phyloP scores from a whole-genome alignment of 225 moss, liverwort and hornwort genomes.

The Lunularia cruciata region DNA sequence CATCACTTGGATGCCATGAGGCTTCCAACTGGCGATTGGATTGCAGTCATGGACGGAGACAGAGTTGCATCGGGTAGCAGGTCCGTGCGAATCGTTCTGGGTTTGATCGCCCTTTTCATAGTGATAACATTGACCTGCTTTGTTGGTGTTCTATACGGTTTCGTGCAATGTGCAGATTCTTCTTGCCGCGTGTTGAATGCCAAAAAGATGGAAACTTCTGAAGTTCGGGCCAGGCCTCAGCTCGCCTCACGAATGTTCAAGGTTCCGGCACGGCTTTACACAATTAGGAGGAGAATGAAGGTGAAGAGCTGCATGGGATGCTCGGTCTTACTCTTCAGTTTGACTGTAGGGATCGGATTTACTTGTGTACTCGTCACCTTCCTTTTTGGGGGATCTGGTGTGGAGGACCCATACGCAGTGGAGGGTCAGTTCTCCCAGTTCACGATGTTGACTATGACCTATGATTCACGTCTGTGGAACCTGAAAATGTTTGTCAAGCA shows the following conservation, averaged over 20 bases:
- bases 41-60: slow-evolving; percentile 93
- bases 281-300: slow-evolving; percentile 30
- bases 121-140: slow-evolving; percentile 45
- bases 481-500: slow-evolving; percentile 88
- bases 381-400: slow-evolving; percentile 81
- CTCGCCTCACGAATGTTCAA: slow-evolving; percentile 54
- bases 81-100: slow-evolving; percentile 46
- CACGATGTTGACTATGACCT: slow-evolving; percentile 92
- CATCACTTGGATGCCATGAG: slow-evolving; percentile 81
- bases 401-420: slow-evolving; percentile 71
- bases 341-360: slow-evolving; percentile 43
- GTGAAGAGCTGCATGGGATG: slow-evolving; percentile 46
- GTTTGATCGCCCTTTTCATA: slow-evolving; percentile 48
- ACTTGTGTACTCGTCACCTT: slow-evolving; percentile 64
- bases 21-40: slow-evolving; percentile 82
- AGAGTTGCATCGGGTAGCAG: slow-evolving; percentile 78
- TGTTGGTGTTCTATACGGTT: slow-evolving; percentile 68
- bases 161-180: slow-evolving; percentile 53
- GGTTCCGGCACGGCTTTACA: slow-evolving; percentile 53
- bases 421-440: slow-evolving; percentile 77
- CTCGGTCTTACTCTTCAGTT: slow-evolving; percentile 42
- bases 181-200: slow-evolving; percentile 32
- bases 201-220: slow-evolving; percentile 43
- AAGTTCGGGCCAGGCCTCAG: slow-evolving; percentile 56
- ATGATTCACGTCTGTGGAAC: slow-evolving; percentile 90